Evolutionary conservation across 306 rosid genomes (phyloP), one percentile per base, ranked within the genome.

Genomic region (Lathyrus sativus): DNA sequence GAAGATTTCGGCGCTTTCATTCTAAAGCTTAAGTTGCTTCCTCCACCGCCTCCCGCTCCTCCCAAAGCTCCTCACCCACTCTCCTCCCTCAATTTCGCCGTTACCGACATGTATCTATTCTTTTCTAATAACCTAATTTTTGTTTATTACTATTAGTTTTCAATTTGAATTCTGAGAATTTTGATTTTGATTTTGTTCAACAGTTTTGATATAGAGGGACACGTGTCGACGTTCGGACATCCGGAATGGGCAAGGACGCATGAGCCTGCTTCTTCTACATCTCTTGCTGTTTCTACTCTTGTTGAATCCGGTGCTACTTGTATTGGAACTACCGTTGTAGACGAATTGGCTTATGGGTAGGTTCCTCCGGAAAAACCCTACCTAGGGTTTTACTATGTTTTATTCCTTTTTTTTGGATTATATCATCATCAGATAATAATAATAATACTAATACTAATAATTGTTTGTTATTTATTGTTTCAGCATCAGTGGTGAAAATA

Each of bases 41-140:
- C 99, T 76, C 99, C 97, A 13, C 96, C 97, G 0, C 97, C 81
- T 71, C 97, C 99, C 1, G 91, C 96, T 65, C 99, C 99, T 29
- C 97, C 99, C 12, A 95, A 87, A 73, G 99, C 99, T 54, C 99
- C 96, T 58, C 97, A 95, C 14, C 99, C 92, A 0, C 97, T 95
- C 65, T 81, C 96, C 45, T 82, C 81, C 10, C 92, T 95, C 78
- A 73, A 96, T 55, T 95, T 95, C 70, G 92, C 95, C 4, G 81
- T 91, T 28, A 87, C 99, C 49, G 97, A 95, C 85, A 78, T 95
- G 99, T 93, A 63, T 35, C 31, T 9, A 2, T 7, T 53, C 31
- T 2, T 9, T 53, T 19, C 29, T 48, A 44, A 4, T 4, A 44
- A 44, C 49, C 48, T 43, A 42, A 42, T 12, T 13, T 45, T n/a